phyloP scores from a whole-genome alignment of 371 early-diverging fungal species.

The Capillidium heterosporum region DNA sequence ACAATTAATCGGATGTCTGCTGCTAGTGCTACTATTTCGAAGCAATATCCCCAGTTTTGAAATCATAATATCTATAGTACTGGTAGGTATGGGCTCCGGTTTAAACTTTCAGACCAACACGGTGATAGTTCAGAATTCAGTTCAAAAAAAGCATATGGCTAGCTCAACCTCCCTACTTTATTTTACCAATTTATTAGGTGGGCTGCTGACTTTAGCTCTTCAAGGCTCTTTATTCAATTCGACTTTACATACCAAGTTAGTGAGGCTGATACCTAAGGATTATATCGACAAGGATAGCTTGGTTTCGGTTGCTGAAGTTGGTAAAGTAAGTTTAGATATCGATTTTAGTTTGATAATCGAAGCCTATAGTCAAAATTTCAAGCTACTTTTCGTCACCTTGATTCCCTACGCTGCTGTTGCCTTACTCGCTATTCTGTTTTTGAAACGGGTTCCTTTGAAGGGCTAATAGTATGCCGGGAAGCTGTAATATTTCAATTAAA shows the following conservation, averaged over 20 bases:
- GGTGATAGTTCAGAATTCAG: slow-evolving; percentile 27
- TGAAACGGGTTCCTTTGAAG: neutral
- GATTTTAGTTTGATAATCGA: neutral
- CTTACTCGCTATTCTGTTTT: neutral
- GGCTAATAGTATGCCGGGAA: too few species aligned
- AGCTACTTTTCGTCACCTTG: neutral
- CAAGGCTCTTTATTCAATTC: slow-evolving; percentile 24
- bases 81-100: slow-evolving; percentile 29
- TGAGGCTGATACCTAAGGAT: neutral
- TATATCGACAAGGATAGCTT: neutral
- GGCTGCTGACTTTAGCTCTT: slow-evolving; percentile 28
- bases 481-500: too few species aligned
- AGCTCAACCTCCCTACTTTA: slow-evolving; percentile 23
- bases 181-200: slow-evolving; percentile 27
- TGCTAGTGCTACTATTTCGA: neutral
- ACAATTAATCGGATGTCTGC: slow-evolving; percentile 17
- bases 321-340: neutral
- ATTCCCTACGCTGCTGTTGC: neutral
- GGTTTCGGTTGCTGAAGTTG: neutral
- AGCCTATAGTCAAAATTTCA: neutral
- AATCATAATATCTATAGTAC: slow-evolving; percentile 20
- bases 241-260: neutral
- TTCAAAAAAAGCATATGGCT: slow-evolving; percentile 18
- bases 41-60: neutral
- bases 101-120: slow-evolving; percentile 17